Evolutionary conservation across 163 green algal genomes (phyloP), one percentile per base, ranked within the genome.

Genomic region (Chlamydomonas reinhardtii): DNA sequence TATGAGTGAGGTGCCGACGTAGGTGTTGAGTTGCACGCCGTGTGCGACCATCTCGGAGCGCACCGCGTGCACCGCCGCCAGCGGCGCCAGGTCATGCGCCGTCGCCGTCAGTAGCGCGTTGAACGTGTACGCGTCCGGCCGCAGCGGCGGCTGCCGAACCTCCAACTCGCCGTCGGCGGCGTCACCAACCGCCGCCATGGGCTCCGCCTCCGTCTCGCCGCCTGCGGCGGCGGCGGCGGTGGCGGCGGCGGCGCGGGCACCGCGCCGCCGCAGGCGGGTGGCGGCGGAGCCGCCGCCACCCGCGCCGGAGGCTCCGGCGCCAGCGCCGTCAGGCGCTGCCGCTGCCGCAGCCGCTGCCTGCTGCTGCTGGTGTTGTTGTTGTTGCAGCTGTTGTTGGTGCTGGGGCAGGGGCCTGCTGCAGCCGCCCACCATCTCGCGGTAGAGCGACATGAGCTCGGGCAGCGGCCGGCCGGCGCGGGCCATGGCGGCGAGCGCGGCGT

Each of bases 71-170:
- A 91, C 77, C 27, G 43, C 74, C 16, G 81, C 37, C 54, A 90
- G 73, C 39, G 39, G 68, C 11, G 69, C 76, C 25, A 37, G 24
- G 24, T 74, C 27, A 27, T 84, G 75, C 32, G 79, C 72, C 8
- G 83, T 64, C 29, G 76, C 78, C 9, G 89, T 91, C 20, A 94
- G 75, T 70, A 94, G 73, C 5, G 88, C 82, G 37, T 87, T 90
- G 85, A 89, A 92, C 22, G 89, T 91, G 85, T 92, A 93, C 9
- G 61, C 56, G 80, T 94, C 91, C 20, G 89, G 88, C 14, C 4
- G 0, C 34, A 94, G 73, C 16, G 76, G 76, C 39, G 76, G 37
- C 64, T 84, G 76, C n/a, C n/a, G n/a, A n/a, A 17, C 32, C 15
- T 59, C 65, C 59, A 66, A n/a, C n/a, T n/a, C n/a, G n/a, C n/a